Base-by-base conservation (phyloP, 805 yeast genomes). In the Lachancea waltii region DNA sequence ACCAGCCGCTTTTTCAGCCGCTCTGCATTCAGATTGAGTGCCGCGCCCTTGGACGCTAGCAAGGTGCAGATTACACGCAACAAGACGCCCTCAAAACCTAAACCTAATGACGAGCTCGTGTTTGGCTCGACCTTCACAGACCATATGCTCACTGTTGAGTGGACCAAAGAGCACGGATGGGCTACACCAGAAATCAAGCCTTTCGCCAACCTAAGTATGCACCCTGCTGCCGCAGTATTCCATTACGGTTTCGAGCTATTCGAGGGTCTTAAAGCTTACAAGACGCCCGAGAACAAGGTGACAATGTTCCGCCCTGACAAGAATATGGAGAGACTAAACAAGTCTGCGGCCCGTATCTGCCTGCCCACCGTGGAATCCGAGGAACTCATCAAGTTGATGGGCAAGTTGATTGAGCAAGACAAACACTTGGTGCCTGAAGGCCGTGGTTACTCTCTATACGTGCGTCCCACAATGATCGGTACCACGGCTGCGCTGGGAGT, bases 391-490 rank as follows among this genome's bases (percentile, higher is more conserved):
- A 79, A 81, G 63, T 71, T 79, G 49, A 77, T 92, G 49, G 83
- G 81, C 47, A 78, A 84, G 64, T 73, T 85, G 52, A 77, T 89
- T 49, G 71, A 77, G 50, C 51, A 82, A 29, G 98, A 90, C 58
- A 67, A 77, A 54, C 69, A 75, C 46, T 78, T 86, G 65, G 81
- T 92, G 39, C 98, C 98, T 41, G 62, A 75, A 39, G 85, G 86
- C 42, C 73, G 75, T 51, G 98, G 98, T 42, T 90, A 83, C 70
- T 85, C 97, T 18, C 71, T 90, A 53, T 90, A 90, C 67, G 69
- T 90, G 47, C 81, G 98, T 67, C 98, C 98, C 44, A 86, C 96
- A 28, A 66, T 92, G 72, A 92, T 90, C 50, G 97, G 97, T 56
- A 90, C 97, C 36, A 75, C 87, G 42, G 79, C 83, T 21, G 82